Evolutionary conservation across 805 yeast genomes (phyloP), one percentile per base, ranked within the genome.

Genomic region (Candida silvatica): DNA sequence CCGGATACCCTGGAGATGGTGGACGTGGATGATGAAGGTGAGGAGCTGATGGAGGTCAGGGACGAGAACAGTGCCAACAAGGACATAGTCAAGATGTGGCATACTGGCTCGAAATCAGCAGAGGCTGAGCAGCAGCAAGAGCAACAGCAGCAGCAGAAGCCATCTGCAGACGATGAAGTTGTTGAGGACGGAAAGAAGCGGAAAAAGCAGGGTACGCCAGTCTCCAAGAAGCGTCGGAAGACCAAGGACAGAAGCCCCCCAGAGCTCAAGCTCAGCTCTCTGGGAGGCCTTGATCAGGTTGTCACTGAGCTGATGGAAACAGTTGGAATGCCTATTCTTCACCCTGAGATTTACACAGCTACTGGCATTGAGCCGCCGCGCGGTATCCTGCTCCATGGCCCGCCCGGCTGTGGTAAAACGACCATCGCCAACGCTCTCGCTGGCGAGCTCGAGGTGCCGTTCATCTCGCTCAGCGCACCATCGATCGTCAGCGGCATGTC

Each of bases 361-460:
- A 80, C 95, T 0, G 97, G 97, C 18, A 88, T 88, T 11, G 95
- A 86, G 45, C 97, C 97, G 14, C 95, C 97, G 15, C 68, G 96
- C 38, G 98, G 98, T 24, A 76, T 90, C n/a, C 61, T 90, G 12
- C 59, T 90, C 9, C 95, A 90, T 56, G 98, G 98, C 0, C 98
- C 98, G 0, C 98, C 97, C 2, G 98, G 98, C 12, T 92, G 98
- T 65, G 98, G 98, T 55, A 92, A 92, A 51, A 92, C 98, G 0
- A 80, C 95, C 29, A 78, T 92, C 36, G 98, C 98, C 3, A 87
- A 87, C 56, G 96, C 97, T 0, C 63, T 92, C 17, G 98, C 98
- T 1, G 95, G 95, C 20, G 95, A 90, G 51, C 67, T 92, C 22
- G 82, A 86, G 46, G 95, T 92, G 0, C 96, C 97, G 0, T 92